Base-by-base conservation (phyloP, 495 filamentous ascomycete genomes). In the Neurospora sp. region DNA sequence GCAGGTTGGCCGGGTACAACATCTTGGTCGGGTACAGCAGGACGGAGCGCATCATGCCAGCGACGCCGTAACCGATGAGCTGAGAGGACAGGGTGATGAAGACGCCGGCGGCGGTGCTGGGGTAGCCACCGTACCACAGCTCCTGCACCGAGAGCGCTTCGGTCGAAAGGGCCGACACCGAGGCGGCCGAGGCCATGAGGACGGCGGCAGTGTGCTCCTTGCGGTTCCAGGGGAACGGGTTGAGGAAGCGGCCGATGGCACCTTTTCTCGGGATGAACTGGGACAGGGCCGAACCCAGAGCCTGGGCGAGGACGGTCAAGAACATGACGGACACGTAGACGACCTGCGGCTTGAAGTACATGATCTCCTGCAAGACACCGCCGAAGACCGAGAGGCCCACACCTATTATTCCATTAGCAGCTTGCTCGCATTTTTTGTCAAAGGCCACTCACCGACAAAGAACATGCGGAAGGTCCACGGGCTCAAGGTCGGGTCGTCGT, bases 21-120 rank as follows among this genome's bases (percentile, higher is more conserved):
- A 86, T 84, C 44, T 87, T 85, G 0, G 82, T 81, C 22, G 86
- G 87, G 74, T 85, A 88, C 40, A 90, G 86, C 27, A 85, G 77
- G 17, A 87, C 81, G 5, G 83, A 81, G 1, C 88, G 84, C 74
- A 89, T 76, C 12, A 89, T 40, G 4, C 87, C 88, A 45, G 83
- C 83, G 65, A 89, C 74, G 6, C 87, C 87, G 69, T 86, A 90
- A 0, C 87, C 87, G 68, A 88, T 83, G 9, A 88, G 71, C 41
- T 84, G 83, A 3, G 81, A 81, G 0, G 85, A 81, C 20, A 87
- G 76, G 70, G 79, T 76, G 10, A 81, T 73, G 70, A 87, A 81
- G 41, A 87, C 71, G n/a, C 77, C 82, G 3, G 81, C 80, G 0
- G 73, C 76, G 6, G 74, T 69, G 73, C 74, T 82, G 22, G 80